Conservation (phyloP, 2,329 filamentous ascomycete genomes). For the Pestalotiopsis sp. region DNA sequence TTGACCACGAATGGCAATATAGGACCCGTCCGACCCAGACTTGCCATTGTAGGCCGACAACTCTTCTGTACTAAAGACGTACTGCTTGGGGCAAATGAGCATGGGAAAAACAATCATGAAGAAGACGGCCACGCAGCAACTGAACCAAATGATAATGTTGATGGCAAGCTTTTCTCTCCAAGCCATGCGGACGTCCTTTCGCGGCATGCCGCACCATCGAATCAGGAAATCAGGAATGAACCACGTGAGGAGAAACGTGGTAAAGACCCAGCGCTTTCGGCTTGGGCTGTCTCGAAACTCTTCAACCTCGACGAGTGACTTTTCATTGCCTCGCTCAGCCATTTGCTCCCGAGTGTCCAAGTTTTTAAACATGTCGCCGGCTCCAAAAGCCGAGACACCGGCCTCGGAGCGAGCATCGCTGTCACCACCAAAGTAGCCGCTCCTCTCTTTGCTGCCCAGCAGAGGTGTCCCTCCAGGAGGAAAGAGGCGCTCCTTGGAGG, state of each 20-base stretch:
- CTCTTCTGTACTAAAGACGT: conserved; percentile 82
- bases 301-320: conserved; percentile 88
- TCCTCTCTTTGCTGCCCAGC: conserved; percentile 76
- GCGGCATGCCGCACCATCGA: conserved; percentile 75
- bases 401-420: conserved; percentile 88
- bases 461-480: conserved; percentile 56
- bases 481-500: conserved; percentile 62
- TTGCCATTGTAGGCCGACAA: conserved; percentile 76
- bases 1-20: conserved; percentile 81
- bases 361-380: conserved; percentile 97
- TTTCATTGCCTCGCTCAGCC: conserved; percentile 92
- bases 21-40: conserved; percentile 59
- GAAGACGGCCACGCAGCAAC: conserved; percentile 77
- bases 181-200: conserved; percentile 88
- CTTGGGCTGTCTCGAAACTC: conserved; percentile 75
- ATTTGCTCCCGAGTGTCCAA: conserved; percentile 92
- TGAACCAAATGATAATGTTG: conserved; percentile 95
- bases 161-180: conserved; percentile 98
- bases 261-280: conserved; percentile 87
- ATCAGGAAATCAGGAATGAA: conserved; percentile 85
- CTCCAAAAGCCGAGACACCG: conserved; percentile 86
- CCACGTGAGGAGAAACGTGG: conserved; percentile 85
- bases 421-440: conserved; percentile 81
- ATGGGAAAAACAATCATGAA: conserved; percentile 87
- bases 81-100: conserved; percentile 87